These are phyloP conservation scores for Arthrobotrys entomopaga DNA, from an alignment of 2,329 filamentous ascomycete genomes.

Conservation along the genomic window DNA sequence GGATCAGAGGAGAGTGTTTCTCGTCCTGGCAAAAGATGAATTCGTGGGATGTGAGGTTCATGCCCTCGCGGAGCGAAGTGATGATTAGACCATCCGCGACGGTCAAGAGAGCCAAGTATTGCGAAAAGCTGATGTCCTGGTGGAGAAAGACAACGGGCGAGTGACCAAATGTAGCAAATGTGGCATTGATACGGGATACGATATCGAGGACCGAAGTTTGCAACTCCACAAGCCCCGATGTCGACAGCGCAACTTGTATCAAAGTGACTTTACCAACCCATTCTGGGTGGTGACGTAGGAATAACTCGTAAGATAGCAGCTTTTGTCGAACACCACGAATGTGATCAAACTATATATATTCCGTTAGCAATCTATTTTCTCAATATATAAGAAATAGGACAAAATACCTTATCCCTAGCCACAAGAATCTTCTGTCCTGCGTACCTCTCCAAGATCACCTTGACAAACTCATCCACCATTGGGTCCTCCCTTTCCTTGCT, in stretches of 20 bases:
- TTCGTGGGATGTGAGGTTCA: slow-evolving; percentile 96
- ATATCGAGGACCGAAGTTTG: slow-evolving; percentile 92
- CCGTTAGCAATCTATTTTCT: slow-evolving; percentile 1
- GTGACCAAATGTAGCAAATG: slow-evolving; percentile 88
- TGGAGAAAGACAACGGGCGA: slow-evolving; percentile 93
- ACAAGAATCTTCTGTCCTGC: slow-evolving; percentile 90
- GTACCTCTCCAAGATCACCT: slow-evolving; percentile 83
- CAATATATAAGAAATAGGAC: background rate
- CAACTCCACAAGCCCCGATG: slow-evolving; percentile 85
- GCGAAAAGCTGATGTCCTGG: slow-evolving; percentile 90
- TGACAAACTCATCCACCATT: slow-evolving; percentile 81
- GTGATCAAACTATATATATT: slow-evolving; percentile 72
- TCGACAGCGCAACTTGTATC: slow-evolving; percentile 92
- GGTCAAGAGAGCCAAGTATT: slow-evolving; percentile 90
- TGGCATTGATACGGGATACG: slow-evolving; percentile 91
- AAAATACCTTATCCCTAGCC: slow-evolving; percentile 78
- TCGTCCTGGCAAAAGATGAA: slow-evolving; percentile 94
- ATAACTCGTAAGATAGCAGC: slow-evolving; percentile 88
- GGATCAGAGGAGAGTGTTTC: slow-evolving; percentile 86
- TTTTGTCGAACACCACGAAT: slow-evolving; percentile 94
- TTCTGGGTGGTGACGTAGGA: slow-evolving; percentile 90
- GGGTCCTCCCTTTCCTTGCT: slow-evolving; percentile 75
- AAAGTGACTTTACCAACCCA: slow-evolving; percentile 84
- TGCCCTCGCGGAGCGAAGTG: slow-evolving; percentile 92
- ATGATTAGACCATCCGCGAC: slow-evolving; percentile 94